Evolutionary conservation across 2,329 filamentous ascomycete genomes (phyloP), one percentile per base, ranked within the genome.

Genomic region (Thelonectria blattea): DNA sequence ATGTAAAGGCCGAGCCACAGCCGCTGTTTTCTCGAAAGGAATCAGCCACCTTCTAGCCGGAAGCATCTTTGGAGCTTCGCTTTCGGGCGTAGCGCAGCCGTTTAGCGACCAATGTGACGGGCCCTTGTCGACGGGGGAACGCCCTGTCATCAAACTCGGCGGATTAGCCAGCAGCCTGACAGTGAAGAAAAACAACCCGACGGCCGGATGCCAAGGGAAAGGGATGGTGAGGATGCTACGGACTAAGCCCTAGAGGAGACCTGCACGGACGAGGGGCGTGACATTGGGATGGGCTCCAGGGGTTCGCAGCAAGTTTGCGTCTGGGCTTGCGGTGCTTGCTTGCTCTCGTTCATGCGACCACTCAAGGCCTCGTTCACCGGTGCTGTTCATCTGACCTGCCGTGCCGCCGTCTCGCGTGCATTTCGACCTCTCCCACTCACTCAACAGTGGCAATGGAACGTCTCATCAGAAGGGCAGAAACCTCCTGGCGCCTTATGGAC

Each of bases 131-230:
- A 47, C 48, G 42, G 54, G 47, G 47, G 22, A 43, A 51, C 46
- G 46, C 54, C 54, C 49, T 43, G 47, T 56, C 54, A 56, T 50
- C 37, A 50, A 45, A 56, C 45, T 42, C 37, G 27, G 30, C 30
- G 34, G 3, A 24, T 24, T 6, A 24, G 22, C 22, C 43, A 42
- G 15, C 52, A 37, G 46, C 46, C 34, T 47, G 54, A 30, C 22
- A 24, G 22, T n/a, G n/a, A n/a, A 24, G 53, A 17, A 50, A 48
- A 34, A 34, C 32, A 34, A 34, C 32, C 32, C 32, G 32, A 48
- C 46, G 15, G 39, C n/a, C n/a, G n/a, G n/a, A n/a, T n/a, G n/a
- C n/a, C n/a, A 24, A 24, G 22, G 22, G 22, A 3, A 24, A 24
- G 22, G 22, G 22, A 24, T 24, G n/a, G n/a, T n/a, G 14, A 46